Base-by-base conservation (phyloP, 2,329 filamentous ascomycete genomes). In the Cryphonectria radicalis region DNA sequence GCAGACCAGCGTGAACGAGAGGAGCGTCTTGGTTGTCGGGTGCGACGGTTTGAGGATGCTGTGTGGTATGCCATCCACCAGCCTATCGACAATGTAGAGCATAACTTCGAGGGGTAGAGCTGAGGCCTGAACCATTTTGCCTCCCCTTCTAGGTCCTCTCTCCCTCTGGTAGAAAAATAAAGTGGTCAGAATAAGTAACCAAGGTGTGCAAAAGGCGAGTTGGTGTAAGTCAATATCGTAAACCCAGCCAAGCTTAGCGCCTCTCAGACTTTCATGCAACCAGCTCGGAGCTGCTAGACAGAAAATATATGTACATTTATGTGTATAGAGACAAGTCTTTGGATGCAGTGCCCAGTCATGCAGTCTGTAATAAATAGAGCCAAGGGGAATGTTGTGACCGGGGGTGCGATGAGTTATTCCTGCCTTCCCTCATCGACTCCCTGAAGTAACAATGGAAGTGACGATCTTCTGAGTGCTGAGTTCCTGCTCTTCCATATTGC, bases 1-100 rank as follows among this genome's bases (percentile, higher is more conserved):
- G 50, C 81, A 85, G 53, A 85, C 82, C 28, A 80, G 76, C 4
- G 82, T 81, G 71, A 87, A 80, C 25, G 83, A 78, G 22, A 86
- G 74, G 7, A 87, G 80, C 8, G 84, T 82, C 72, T 81, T 81
- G 13, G 83, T 84, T 28, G 80, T 80, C 25, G 78, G 74, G 73
- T 86, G 79, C 1, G 79, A 80, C 3, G 81, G 77, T 14, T 79
- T 78, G 2, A 86, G 73, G 63, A 84, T 59, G 65, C n/a, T 43
- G 13, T 40, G 46, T 19, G 68, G 65, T 3, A 32, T 3, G 11
- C 65, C 46, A 0, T 66, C 67, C 40, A 72, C 25, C 60, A 70
- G 40, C 50, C 62, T 68, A 50, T 59, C 50, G 35, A 72, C 63
- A 65, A 70, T 60, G 50, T 25, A 66, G 64, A 71, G 65, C n/a